phyloP scores from a whole-genome alignment of 768 basidiomycete species.

The Jaapia argillacea region DNA sequence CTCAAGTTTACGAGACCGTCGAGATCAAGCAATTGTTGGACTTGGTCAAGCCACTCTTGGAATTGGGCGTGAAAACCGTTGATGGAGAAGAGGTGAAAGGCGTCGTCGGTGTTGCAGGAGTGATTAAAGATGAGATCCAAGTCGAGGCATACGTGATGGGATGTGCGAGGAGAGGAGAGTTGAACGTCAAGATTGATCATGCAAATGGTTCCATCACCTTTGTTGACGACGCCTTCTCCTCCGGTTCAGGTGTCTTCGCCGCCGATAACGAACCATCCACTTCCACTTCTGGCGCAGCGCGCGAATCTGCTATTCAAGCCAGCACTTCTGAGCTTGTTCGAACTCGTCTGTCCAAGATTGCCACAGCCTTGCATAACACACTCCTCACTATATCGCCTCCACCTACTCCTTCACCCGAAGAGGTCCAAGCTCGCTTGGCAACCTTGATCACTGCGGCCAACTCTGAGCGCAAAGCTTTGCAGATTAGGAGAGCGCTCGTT shows the following conservation, averaged over 20 bases:
- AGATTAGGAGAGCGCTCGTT: slow-evolving; percentile 69
- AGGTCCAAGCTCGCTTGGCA: slow-evolving; percentile 47
- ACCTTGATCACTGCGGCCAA: slow-evolving; percentile 55
- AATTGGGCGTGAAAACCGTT: slow-evolving; percentile 36
- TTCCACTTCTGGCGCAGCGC: slow-evolving; percentile 20
- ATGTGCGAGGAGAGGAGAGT: slow-evolving; percentile 79
- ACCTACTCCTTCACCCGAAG: slow-evolving; percentile 36
- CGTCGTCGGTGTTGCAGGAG: too few relatives aligned
- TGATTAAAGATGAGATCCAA: slow-evolving; percentile 72
- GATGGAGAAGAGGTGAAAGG: slow-evolving; percentile 5
- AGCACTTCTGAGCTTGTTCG: slow-evolving; percentile 63
- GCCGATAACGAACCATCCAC: slow-evolving; percentile 23
- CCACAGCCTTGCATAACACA: slow-evolving; percentile 61
- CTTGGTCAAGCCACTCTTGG: slow-evolving; percentile 68
- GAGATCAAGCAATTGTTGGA: slow-evolving; percentile 67
- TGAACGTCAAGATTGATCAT: slow-evolving; percentile 83
- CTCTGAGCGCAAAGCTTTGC: slow-evolving; percentile 68
- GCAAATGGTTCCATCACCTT: slow-evolving; percentile 78
- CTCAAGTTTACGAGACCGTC: slow-evolving; percentile 87
- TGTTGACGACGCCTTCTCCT: slow-evolving; percentile 58
- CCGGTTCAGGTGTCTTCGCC: slow-evolving; percentile 11
- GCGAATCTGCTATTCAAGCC: slow-evolving; percentile 49
- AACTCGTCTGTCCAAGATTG: slow-evolving; percentile 71
- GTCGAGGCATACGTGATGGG: slow-evolving; percentile 91
- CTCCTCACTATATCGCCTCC: slow-evolving; percentile 44